These are phyloP conservation scores for Blastobotrys muscicola DNA, from an alignment of 805 yeast species.

Conservation along the genomic window DNA sequence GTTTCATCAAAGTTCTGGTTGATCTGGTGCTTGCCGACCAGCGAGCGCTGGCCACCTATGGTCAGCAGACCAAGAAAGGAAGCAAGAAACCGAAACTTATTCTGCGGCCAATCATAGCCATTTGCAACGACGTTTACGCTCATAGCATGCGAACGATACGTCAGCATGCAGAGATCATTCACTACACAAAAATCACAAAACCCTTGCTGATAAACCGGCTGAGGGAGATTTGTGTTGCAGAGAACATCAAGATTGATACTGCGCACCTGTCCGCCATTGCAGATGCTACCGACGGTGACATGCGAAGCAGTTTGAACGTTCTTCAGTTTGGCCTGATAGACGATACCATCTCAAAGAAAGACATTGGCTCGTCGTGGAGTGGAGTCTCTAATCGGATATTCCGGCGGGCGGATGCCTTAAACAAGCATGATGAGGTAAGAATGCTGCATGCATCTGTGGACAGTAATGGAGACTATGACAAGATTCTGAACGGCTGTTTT, in stretches of 20 bases:
- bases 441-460: constrained; percentile 39
- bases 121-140: constrained; percentile 81
- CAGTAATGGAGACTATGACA: constrained; percentile 46
- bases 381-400: constrained; percentile 54
- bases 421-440: constrained; percentile 40
- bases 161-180: constrained; percentile 60
- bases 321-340: constrained; percentile 52
- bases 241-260: constrained; percentile 40
- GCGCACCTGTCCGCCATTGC: constrained; percentile 55
- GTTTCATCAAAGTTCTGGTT: constrained; percentile 44
- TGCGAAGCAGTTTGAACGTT: constrained; percentile 75
- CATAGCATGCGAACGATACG: constrained; percentile 66
- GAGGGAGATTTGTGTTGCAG: constrained; percentile 45
- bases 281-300: constrained; percentile 66
- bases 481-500: constrained; percentile 59
- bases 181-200: constrained; percentile 51
- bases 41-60: constrained; percentile 35
- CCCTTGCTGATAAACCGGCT: constrained; percentile 38
- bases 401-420: constrained; percentile 35
- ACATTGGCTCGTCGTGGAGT: constrained; percentile 58
- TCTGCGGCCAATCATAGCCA: constrained; percentile 78
- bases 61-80: constrained; percentile 15
- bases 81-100: constrained; percentile 35
- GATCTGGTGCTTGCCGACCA: constrained; percentile 53
- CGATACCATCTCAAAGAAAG: constrained; percentile 34